These are phyloP conservation scores for Schoenoplectus triqueter DNA, from an alignment of 202 grass and related monocot genomes.

Conservation along the genomic window DNA sequence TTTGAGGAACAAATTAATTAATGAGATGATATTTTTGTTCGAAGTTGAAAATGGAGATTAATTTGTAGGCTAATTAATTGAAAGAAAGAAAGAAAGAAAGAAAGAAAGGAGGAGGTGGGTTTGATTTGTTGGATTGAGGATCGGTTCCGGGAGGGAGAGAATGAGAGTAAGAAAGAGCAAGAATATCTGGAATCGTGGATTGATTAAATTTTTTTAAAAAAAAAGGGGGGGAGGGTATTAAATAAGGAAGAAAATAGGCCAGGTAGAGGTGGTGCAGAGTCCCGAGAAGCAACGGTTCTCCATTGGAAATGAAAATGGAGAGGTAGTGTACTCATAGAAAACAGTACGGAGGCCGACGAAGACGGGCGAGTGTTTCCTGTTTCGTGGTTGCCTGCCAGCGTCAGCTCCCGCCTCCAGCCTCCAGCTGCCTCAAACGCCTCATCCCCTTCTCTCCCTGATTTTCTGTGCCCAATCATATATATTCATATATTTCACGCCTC, in stretches of 20 bases:
- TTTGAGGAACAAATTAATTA: background rate
- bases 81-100: background rate
- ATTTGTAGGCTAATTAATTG: background rate
- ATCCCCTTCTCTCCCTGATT: too few relatives aligned
- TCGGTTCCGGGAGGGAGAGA: background rate
- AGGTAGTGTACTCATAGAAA: background rate
- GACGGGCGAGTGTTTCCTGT: conserved; percentile 1
- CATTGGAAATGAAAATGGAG: background rate
- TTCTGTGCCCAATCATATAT: too few relatives aligned
- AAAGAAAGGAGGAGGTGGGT: background rate
- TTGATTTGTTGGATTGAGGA: background rate
- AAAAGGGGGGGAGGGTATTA: background rate
- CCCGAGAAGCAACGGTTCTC: background rate
- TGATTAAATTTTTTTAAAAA: background rate
- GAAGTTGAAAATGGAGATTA: background rate
- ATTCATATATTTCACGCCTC: too few relatives aligned
- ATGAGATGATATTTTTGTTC: background rate
- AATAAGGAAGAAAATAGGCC: background rate
- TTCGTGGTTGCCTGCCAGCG: background rate
- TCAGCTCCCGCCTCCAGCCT: too few relatives aligned
- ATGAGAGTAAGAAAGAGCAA: background rate
- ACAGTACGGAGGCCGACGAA: conserved; percentile 35
- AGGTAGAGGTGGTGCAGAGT: background rate
- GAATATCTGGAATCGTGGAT: background rate
- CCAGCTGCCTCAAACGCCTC: background rate